Evolutionary conservation across 2,329 filamentous ascomycete genomes (phyloP).

Genomic region (Chrysosphaeria jannelii): DNA sequence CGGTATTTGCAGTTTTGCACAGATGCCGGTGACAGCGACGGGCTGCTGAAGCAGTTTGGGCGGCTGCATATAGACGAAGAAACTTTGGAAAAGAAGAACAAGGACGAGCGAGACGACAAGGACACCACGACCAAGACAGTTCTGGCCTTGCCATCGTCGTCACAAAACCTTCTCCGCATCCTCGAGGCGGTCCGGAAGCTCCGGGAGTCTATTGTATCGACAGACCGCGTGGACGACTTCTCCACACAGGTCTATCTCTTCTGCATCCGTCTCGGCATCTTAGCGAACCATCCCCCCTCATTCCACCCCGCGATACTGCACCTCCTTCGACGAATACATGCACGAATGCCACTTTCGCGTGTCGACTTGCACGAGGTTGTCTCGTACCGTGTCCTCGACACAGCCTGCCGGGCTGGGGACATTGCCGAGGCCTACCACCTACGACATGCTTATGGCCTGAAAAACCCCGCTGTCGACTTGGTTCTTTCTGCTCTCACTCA

Average conservation of each 20-base stretch:
- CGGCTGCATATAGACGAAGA: conserved; percentile 20
- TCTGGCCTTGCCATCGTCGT: conserved; percentile 1
- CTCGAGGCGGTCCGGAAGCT: conserved; percentile 72
- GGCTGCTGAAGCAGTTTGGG: conserved; percentile 46
- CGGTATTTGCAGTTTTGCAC: conserved; percentile 78
- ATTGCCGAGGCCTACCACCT: conserved; percentile 42
- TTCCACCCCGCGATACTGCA: conserved; percentile 71
- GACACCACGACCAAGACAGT: not conserved
- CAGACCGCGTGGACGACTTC: conserved; percentile 48
- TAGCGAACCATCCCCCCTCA: conserved; percentile 56
- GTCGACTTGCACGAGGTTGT: conserved; percentile 54
- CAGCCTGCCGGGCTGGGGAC: conserved; percentile 56
- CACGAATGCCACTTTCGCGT: conserved; percentile 31
- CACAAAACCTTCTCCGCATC: conserved; percentile 39
- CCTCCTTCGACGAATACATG: conserved; percentile 42
- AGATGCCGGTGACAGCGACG: conserved; percentile 34
- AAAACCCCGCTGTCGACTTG: conserved; percentile 35
- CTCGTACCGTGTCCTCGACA: conserved; percentile 58
- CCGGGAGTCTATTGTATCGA: conserved; percentile 63
- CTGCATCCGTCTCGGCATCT: conserved; percentile 56
- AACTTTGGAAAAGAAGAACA: no score
- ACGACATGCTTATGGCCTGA: conserved; percentile 26
- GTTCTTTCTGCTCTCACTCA: conserved; percentile 41
- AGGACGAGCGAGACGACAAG: not conserved
- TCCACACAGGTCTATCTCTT: conserved; percentile 77